Evolutionary conservation across 768 basidiomycete species (phyloP), one percentile per base, ranked within the genome.

Genomic region (Xerocomellus chrysenteron): DNA sequence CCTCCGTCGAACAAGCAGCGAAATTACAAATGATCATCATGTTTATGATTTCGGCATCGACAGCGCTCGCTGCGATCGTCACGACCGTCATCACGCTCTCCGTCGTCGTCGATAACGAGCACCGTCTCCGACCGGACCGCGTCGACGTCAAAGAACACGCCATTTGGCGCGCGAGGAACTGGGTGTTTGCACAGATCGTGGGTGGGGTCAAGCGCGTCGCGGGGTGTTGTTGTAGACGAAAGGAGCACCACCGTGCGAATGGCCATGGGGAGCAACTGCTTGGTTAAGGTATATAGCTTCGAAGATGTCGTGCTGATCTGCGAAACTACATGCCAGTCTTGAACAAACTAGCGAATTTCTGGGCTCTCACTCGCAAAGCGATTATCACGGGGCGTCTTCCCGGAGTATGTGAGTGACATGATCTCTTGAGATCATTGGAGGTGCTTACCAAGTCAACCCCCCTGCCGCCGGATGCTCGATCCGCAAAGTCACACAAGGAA

Each of bases 21-120:
- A 83, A 85, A 50, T 74, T 94, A 16, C 94, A 94, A 64, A 94
- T 94, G 87, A 85, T 95, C 55, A 92, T 95, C 74, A 90, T 94
- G 85, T 94, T 95, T 73, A 90, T 94, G 88, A 91, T 94, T 44
- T 85, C 86, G 3, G 85, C 92, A 0, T 82, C 84, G 55, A 88
- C 88, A 0, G 83, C 86, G 0, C 79, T 95, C 26, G 82, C 88
- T 13, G 79, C 86, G 3, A 85, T 91, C 52, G 74, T 82, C 50
- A 81, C 84, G 3, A 86, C 87, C 1, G 71, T 86, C 54, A 73
- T 84, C 41, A 78, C 83, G 8, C 78, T 94, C 9, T 68, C 69
- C 4, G 78, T 87, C 14, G 78, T 87, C 7, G 82, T 93, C 37
- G 93, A 95, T 65, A 61, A 63, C 17, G 82, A 90, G 50, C 82